Conservation (phyloP, 2,329 filamentous ascomycete genomes). For the Beauveria bassiana region DNA sequence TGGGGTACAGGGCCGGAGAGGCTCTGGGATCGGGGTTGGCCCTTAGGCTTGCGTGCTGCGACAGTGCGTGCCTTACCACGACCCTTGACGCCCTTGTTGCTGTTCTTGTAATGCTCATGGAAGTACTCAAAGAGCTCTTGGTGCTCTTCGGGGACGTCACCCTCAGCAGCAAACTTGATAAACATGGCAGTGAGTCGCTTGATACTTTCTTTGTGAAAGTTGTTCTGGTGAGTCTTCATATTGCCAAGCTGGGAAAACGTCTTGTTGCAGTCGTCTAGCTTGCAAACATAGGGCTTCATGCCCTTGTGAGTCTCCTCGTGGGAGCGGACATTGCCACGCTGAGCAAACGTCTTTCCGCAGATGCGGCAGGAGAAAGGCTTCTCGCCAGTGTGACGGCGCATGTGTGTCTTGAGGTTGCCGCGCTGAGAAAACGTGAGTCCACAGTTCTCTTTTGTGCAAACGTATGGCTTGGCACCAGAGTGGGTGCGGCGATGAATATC, state of each 20-base stretch:
- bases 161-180: conserved; percentile 52
- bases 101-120: conserved; percentile 85
- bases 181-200: conserved; percentile 64
- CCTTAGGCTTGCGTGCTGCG: conserved; percentile 24
- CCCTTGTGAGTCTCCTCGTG: conserved; percentile 76
- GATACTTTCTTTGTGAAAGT: conserved; percentile 75
- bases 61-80: conserved; percentile 78
- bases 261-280: conserved; percentile 77
- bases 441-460: conserved; percentile 66
- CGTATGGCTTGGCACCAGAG: conserved; percentile 81
- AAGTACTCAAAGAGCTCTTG: conserved; percentile 81
- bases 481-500: conserved; percentile 85
- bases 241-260: conserved; percentile 87
- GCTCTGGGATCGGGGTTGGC: conserved; percentile 18
- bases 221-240: conserved; percentile 93
- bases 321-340: conserved; percentile 76
- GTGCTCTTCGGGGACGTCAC: conserved; percentile 52
- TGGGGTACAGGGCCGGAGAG: conserved; percentile 16
- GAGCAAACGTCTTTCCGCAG: conserved; percentile 77
- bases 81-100: conserved; percentile 97
- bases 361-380: conserved; percentile 72
- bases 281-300: conserved; percentile 72
- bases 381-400: conserved; percentile 80
- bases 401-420: conserved; percentile 88
- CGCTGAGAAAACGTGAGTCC: conserved; percentile 78